Percentiles rank a stretch among this genome's conserved stretches.
Conservation (phyloP, 2,329 filamentous ascomycete species). For the Myriosclerotinia scirpicola region DNA sequence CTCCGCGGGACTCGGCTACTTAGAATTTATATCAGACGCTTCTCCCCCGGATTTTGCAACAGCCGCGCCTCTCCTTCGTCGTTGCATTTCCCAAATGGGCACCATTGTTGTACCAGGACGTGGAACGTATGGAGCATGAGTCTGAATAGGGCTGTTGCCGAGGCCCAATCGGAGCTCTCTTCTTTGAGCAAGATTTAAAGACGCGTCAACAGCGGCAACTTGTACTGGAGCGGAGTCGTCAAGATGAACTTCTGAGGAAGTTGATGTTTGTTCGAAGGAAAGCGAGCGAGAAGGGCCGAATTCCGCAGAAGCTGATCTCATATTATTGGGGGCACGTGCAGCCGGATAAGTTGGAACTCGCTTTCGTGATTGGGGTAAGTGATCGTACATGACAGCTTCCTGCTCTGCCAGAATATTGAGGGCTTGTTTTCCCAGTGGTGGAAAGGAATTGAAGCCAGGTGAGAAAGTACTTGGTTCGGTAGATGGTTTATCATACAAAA, state of each 20-base stretch:
- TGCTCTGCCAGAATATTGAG: slow-evolving; percentile 9
- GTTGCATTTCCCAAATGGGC: background rate
- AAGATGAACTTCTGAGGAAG: background rate
- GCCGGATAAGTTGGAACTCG: background rate
- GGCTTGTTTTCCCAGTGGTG: background rate
- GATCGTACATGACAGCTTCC: background rate
- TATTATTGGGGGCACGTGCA: no score
- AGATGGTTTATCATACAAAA: background rate
- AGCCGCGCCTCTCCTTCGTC: background rate
- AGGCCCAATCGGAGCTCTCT: background rate
- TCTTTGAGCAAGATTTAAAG: background rate
- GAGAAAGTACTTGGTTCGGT: background rate
- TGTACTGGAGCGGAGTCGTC: background rate
- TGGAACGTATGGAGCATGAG: background rate
- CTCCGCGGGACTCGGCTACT: background rate
- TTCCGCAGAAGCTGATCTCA: background rate
- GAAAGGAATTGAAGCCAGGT: background rate
- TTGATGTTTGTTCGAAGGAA: background rate
- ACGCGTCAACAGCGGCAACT: no score
- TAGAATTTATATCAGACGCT: background rate
- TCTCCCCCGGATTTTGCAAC: background rate
- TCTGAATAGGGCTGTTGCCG: background rate
- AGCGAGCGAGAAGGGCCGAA: background rate
- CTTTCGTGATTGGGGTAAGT: background rate
- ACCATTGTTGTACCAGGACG: background rate